Evolutionary conservation across 2,329 filamentous ascomycete species (phyloP).

Genomic region (Claviceps digitariae): DNA sequence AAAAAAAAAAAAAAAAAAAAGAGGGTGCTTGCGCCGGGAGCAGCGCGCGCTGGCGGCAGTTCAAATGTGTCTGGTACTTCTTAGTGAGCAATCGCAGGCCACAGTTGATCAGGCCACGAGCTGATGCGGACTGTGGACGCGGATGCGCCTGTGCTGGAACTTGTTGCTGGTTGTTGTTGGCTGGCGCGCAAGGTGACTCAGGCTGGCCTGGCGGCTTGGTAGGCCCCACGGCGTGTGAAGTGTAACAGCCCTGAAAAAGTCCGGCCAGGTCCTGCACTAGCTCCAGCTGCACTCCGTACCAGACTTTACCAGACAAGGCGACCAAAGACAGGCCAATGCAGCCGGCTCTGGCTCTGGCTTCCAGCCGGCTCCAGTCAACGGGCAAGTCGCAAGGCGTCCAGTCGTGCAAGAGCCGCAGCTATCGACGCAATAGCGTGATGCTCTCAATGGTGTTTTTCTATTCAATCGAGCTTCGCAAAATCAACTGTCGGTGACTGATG

Average conservation of each 20-base stretch:
- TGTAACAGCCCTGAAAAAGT: background rate
- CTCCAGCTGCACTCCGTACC: background rate
- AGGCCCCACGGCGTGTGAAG: background rate
- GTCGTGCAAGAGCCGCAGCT: background rate
- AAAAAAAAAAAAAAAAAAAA: background rate
- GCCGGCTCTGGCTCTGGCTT: background rate
- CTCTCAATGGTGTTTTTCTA: background rate
- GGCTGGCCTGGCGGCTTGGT: background rate
- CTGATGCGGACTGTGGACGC: background rate
- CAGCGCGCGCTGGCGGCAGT: background rate
- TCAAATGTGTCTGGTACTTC: background rate
- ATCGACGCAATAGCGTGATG: background rate
- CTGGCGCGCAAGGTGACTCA: slow-evolving; percentile 1
- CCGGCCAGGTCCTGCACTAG: background rate
- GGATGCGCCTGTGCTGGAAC: background rate
- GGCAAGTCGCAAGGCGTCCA: background rate
- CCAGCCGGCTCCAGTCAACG: background rate
- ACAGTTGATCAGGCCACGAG: background rate
- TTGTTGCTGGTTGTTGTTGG: background rate
- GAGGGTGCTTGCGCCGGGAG: background rate
- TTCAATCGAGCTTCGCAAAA: background rate
- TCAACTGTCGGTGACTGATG: background rate
- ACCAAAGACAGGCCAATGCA: background rate
- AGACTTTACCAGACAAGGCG: background rate
- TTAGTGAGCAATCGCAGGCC: background rate